phyloP scores from a whole-genome alignment of 495 filamentous ascomycete genomes.

The Hypoxylon intermedium region DNA sequence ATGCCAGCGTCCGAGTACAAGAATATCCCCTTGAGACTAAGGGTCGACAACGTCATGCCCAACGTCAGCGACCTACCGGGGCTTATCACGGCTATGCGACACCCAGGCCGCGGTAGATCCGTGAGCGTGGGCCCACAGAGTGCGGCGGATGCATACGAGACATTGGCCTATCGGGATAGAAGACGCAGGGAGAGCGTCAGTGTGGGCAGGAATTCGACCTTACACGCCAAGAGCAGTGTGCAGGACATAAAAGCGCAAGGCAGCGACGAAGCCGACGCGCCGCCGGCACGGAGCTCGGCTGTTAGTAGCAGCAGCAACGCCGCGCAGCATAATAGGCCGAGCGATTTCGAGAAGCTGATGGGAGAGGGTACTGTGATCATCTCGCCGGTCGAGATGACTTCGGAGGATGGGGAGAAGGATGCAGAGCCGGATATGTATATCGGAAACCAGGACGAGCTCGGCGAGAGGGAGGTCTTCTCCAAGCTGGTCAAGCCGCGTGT shows the following conservation, averaged over 20 bases:
- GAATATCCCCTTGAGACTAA: slow-evolving; percentile 75
- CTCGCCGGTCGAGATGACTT: slow-evolving; percentile 47
- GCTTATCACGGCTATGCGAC: slow-evolving; percentile 77
- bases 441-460: slow-evolving; percentile 57
- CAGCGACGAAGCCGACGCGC: neutral
- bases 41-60: slow-evolving; percentile 86
- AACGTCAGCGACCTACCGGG: slow-evolving; percentile 82
- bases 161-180: slow-evolving; percentile 88
- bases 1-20: slow-evolving; percentile 89
- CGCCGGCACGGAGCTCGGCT: slow-evolving; percentile 31
- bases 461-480: slow-evolving; percentile 83
- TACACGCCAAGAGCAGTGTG: slow-evolving; percentile 23
- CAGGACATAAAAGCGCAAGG: slow-evolving; percentile 32
- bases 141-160: slow-evolving; percentile 94
- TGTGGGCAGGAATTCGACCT: slow-evolving; percentile 37
- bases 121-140: slow-evolving; percentile 94
- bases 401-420: slow-evolving; percentile 38
- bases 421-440: slow-evolving; percentile 44
- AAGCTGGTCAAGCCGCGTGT: slow-evolving; percentile 86
- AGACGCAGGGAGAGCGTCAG: slow-evolving; percentile 76
- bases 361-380: slow-evolving; percentile 60
- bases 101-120: slow-evolving; percentile 74
- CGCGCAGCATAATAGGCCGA: slow-evolving; percentile 49
- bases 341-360: slow-evolving; percentile 75
- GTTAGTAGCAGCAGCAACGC: slow-evolving; percentile 40